A percentile compares a stretch with the other conserved stretches of the same genome.
Conservation (phyloP, 2,329 filamentous ascomycete species). For the Epichloe hybrida region DNA sequence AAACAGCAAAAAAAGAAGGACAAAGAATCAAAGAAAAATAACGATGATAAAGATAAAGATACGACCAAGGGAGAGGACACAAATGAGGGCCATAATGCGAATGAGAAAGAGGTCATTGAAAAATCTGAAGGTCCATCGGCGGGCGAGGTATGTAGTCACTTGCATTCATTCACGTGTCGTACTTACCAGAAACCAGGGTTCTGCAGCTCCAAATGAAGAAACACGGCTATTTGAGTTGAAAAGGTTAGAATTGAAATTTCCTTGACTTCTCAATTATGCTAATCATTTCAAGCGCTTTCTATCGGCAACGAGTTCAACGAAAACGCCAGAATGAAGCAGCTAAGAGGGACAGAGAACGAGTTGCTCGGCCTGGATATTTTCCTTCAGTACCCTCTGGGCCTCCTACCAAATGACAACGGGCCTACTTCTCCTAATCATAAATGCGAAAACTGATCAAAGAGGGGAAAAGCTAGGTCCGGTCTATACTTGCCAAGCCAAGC, state of each 20-base stretch:
- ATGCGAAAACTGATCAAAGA: background rate
- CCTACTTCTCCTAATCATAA: too few relatives aligned
- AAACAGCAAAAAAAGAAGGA: slow-evolving; percentile 55
- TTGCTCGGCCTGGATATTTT: slow-evolving; percentile 68
- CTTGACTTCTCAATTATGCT: background rate
- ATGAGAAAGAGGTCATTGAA: slow-evolving; percentile 13
- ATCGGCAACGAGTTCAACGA: slow-evolving; percentile 69
- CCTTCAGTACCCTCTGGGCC: slow-evolving; percentile 65
- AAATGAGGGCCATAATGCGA: slow-evolving; percentile 13
- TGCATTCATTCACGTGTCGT: background rate
- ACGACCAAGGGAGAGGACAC: slow-evolving; percentile 19
- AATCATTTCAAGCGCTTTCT: slow-evolving; percentile 51
- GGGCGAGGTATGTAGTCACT: slow-evolving; percentile 3
- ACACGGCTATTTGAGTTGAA: slow-evolving; percentile 75
- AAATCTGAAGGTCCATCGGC: background rate
- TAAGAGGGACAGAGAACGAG: slow-evolving; percentile 66
- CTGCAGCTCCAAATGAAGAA: slow-evolving; percentile 40
- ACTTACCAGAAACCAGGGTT: slow-evolving; percentile 2
- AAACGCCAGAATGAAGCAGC: slow-evolving; percentile 41
- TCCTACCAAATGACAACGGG: slow-evolving; percentile 20
- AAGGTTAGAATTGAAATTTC: slow-evolving; percentile 36
- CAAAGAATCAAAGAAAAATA: slow-evolving; percentile 46
- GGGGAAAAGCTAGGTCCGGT: too few relatives aligned
- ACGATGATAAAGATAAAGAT: slow-evolving; percentile 24
- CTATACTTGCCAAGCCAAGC: background rate